Conservation (phyloP, 495 filamentous ascomycete genomes). For the Pyrenopolyporus hunteri region DNA sequence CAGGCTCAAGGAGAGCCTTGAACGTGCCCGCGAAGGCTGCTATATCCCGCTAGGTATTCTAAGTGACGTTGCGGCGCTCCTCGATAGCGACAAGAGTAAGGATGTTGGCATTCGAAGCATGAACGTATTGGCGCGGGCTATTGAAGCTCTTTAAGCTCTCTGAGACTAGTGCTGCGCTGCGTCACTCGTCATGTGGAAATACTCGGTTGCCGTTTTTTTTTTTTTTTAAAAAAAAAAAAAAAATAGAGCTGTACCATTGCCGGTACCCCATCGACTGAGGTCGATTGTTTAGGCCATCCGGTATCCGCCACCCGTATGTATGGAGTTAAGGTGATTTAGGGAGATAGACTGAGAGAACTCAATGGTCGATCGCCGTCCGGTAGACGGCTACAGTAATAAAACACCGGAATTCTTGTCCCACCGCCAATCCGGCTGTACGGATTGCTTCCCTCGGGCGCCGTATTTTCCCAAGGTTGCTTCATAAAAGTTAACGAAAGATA, state of each 20-base stretch:
- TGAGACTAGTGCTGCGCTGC: neutral
- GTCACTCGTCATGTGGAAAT: neutral
- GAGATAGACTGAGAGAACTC: slow-evolving; percentile 1
- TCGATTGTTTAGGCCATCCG: neutral
- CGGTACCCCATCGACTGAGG: neutral
- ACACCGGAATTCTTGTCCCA: no score
- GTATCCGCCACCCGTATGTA: neutral
- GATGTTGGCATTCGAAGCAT: slow-evolving; percentile 60
- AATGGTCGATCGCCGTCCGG: neutral
- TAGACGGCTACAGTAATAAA: no score
- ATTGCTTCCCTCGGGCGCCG: no score
- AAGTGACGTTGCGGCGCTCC: slow-evolving; percentile 87
- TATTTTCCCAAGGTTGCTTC: no score
- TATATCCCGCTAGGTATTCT: slow-evolving; percentile 86
- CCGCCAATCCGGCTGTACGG: no score
- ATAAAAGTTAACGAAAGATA: no score
- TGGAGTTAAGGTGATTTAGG: slow-evolving; percentile 13
- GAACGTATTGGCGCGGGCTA: slow-evolving; percentile 75
- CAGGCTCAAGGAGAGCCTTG: slow-evolving; percentile 83
- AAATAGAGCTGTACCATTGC: slow-evolving; percentile 1
- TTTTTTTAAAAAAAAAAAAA: no score
- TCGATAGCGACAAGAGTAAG: slow-evolving; percentile 62
- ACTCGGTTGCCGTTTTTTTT: neutral
- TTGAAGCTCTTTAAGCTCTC: slow-evolving; percentile 68
- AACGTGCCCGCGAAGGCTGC: slow-evolving; percentile 73